Evolutionary conservation across 352 stramenopile species (phyloP).

Genomic region (Phytophthora parvispora): DNA sequence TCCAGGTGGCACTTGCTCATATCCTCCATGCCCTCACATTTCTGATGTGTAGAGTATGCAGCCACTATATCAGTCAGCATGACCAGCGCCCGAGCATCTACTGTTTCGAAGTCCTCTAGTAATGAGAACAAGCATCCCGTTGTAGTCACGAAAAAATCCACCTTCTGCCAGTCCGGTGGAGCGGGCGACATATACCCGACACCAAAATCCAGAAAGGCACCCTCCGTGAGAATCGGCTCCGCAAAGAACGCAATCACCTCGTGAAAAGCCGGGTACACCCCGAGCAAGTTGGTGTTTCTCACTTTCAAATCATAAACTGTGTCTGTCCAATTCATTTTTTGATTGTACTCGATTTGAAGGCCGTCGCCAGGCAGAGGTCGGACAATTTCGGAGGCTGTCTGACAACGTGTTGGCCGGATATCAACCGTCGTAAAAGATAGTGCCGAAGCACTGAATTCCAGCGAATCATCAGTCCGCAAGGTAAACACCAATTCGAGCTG

Average conservation of each 20-base stretch:
- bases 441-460: conserved; percentile 73
- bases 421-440: conserved; percentile 74
- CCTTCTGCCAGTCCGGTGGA: conserved; percentile 81
- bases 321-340: conserved; percentile 84
- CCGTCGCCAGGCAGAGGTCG: conserved; percentile 77
- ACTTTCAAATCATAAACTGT: conserved; percentile 73
- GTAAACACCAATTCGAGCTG: conserved; percentile 85
- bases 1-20: conserved; percentile 87
- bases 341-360: conserved; percentile 82
- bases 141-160: conserved; percentile 80
- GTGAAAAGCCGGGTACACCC: conserved; percentile 75
- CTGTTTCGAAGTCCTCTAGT: conserved; percentile 83
- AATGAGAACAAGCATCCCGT: conserved; percentile 81
- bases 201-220: conserved; percentile 64
- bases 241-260: conserved; percentile 78
- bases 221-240: conserved; percentile 52
- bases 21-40: conserved; percentile 56
- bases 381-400: conserved; percentile 74
- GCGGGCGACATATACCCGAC: conserved; percentile 74
- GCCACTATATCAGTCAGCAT: conserved; percentile 77
- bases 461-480: conserved; percentile 83
- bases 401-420: conserved; percentile 60
- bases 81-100: conserved; percentile 78
- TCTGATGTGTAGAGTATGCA: conserved; percentile 75
- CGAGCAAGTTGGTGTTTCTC: conserved; percentile 83